A percentile compares a stretch with the other conserved stretches of the same genome.
phyloP scores from a whole-genome alignment of 495 filamentous ascomycete species.

The Rhypophila decipiens region DNA sequence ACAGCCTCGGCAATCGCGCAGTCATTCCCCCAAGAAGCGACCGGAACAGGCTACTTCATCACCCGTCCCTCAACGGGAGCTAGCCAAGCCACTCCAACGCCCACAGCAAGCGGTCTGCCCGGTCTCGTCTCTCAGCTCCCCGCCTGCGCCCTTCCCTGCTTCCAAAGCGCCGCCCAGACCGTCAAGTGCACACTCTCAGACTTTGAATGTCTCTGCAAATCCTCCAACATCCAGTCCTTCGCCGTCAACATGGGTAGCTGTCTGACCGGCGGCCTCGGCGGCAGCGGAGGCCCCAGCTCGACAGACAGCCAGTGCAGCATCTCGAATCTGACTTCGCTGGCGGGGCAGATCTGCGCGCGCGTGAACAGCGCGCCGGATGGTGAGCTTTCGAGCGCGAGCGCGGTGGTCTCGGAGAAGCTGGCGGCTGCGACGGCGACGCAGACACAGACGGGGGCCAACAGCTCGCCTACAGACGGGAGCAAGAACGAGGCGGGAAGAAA shows the following conservation, averaged over 20 bases:
- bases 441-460: not conserved
- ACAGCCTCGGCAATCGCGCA: too few species aligned
- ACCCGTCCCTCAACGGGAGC: too few species aligned
- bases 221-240: not conserved
- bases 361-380: not conserved
- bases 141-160: constrained; percentile 9
- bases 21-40: too few species aligned
- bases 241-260: constrained; percentile 2
- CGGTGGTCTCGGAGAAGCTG: constrained; percentile 4
- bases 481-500: not conserved
- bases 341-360: constrained; percentile 6
- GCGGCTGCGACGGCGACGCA: not conserved
- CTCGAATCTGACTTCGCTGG: constrained; percentile 1
- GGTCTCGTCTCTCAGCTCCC: constrained; percentile 9
- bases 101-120: constrained; percentile 1
- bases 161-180: not conserved
- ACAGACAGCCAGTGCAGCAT: not conserved
- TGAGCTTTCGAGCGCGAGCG: constrained; percentile 4
- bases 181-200: constrained; percentile 3
- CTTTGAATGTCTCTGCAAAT: constrained; percentile 8
- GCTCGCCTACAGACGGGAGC: not conserved
- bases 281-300: not conserved
- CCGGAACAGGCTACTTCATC: too few species aligned
- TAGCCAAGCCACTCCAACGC: too few species aligned
- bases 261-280: not conserved